phyloP scores from a whole-genome alignment of 768 basidiomycete species.

The Pleurotus eryngii region DNA sequence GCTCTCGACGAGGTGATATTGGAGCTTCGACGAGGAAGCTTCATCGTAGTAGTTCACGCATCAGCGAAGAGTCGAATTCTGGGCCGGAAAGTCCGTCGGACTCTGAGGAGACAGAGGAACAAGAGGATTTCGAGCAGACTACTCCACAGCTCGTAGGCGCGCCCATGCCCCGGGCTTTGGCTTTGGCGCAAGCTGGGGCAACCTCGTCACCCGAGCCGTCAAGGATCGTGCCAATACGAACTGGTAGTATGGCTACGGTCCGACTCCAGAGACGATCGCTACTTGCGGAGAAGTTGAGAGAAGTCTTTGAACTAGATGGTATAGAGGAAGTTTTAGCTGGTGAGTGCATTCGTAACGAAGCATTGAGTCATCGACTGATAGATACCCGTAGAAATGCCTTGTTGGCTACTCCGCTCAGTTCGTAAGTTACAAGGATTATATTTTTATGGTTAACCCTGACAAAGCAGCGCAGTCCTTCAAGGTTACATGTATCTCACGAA shows the following conservation, averaged over 20 bases:
- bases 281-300: slow-evolving; percentile 84
- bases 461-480: slow-evolving; percentile 66
- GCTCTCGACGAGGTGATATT: slow-evolving; percentile 45
- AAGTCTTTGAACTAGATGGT: slow-evolving; percentile 79
- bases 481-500: slow-evolving; percentile 98
- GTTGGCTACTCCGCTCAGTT: slow-evolving; percentile 88
- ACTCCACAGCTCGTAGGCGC: slow-evolving; percentile 32
- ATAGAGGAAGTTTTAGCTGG: slow-evolving; percentile 86
- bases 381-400: slow-evolving; percentile 73
- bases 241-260: slow-evolving; percentile 74
- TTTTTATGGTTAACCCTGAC: no score
- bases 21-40: slow-evolving; percentile 18
- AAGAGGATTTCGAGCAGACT: slow-evolving; percentile 56
- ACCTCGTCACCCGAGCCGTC: slow-evolving; percentile 2
- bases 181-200: background rate
- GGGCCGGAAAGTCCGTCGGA: slow-evolving; percentile 27
- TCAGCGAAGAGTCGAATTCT: slow-evolving; percentile 27
- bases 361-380: slow-evolving; percentile 1
- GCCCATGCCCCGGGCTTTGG: slow-evolving; percentile 5
- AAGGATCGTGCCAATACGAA: slow-evolving; percentile 31
- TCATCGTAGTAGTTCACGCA: slow-evolving; percentile 15
- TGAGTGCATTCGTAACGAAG: slow-evolving; percentile 27
- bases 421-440: slow-evolving; percentile 47
- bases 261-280: slow-evolving; percentile 62
- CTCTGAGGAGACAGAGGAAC: slow-evolving; percentile 47